Evolutionary conservation across 2,329 filamentous ascomycete species (phyloP), one percentile per base, ranked within the genome.

Genomic region (Calonectria multiphialidica): DNA sequence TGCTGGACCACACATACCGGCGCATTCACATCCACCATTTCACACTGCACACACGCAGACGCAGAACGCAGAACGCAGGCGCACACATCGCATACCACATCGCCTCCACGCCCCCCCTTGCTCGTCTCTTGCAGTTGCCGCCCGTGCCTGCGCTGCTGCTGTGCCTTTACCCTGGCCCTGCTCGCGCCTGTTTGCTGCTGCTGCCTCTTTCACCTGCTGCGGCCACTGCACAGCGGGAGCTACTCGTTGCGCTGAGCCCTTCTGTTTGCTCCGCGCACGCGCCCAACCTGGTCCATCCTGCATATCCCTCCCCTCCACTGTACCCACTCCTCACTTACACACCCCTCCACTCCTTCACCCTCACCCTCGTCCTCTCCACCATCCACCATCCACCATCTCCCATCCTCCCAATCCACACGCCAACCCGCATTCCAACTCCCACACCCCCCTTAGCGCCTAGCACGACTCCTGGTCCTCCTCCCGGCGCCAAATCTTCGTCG

Each of bases 401-500:
- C 68, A 62, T 66, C 53, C 44, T 44, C 42, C 71, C 28, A 30
- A 30, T 61, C 47, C 40, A 61, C 70, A 69, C 66, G 33, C 55
- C 59, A 64, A 62, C 66, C 70, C 42, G 61, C 76, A 76, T 74
- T 69, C 71, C 71, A 71, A 73, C 75, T 77, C 62, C 53, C 76
- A 77, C 76, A 72, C 74, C 74, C 72, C 75, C 77, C 77, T 75
- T 78, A 75, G 73, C 75, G 74, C 77, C 77, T 73, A 78, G 65
- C 66, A 59, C 68, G 57, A 50, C 68, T 66, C 77, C 73, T 76
- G 74, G 71, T 77, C 71, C 76, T 77, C 73, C 74, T 74, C 59
- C 30, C 74, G 76, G 78, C 78, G 78, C 78, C 78, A 79, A 79
- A 80, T 71, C 74, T 77, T 79, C 72, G 72, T 76, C 73, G 70